Base-by-base conservation (phyloP, 1,284 basidiomycete species). In the Ceratobasidium theobromae region DNA sequence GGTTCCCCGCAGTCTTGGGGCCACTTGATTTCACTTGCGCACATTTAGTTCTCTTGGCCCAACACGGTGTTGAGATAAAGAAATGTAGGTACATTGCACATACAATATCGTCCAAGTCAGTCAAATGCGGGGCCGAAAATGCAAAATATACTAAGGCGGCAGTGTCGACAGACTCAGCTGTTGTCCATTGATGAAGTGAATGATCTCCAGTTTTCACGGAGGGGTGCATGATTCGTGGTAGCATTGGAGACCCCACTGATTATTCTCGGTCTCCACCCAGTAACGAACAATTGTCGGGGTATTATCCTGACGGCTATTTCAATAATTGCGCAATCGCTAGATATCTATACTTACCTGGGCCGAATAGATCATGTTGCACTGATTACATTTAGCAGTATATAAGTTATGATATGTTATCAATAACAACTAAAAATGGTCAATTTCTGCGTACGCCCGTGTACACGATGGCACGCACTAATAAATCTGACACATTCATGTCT, bases 151-250 rank as follows among this genome's bases (percentile, higher is more conserved):
- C n/a, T n/a, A n/a, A n/a, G n/a, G n/a, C n/a, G n/a, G n/a, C n/a
- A n/a, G n/a, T n/a, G n/a, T n/a, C n/a, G n/a, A n/a, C n/a, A n/a
- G n/a, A n/a, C n/a, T n/a, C n/a, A n/a, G n/a, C n/a, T n/a, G n/a
- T n/a, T n/a, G n/a, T n/a, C n/a, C n/a, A n/a, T n/a, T n/a, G n/a
- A n/a, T n/a, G n/a, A n/a, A n/a, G n/a, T n/a, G n/a, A n/a, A n/a
- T n/a, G n/a, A n/a, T n/a, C n/a, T n/a, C n/a, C n/a, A n/a, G n/a
- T n/a, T n/a, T n/a, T n/a, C 45, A 52, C 21, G 35, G 35, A 12
- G 35, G 32, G 43, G 49, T 27, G 28, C 60, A 64, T 28, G 60
- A 53, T n/a, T 64, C 60, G 28, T 64, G 60, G 32, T 64, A 64
- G 49, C 35, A 41, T 25, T 41, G 32, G 14, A 38, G 58, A 3